Base-by-base conservation (phyloP, 2,329 filamentous ascomycete species). In the Fusarium haematococcum region DNA sequence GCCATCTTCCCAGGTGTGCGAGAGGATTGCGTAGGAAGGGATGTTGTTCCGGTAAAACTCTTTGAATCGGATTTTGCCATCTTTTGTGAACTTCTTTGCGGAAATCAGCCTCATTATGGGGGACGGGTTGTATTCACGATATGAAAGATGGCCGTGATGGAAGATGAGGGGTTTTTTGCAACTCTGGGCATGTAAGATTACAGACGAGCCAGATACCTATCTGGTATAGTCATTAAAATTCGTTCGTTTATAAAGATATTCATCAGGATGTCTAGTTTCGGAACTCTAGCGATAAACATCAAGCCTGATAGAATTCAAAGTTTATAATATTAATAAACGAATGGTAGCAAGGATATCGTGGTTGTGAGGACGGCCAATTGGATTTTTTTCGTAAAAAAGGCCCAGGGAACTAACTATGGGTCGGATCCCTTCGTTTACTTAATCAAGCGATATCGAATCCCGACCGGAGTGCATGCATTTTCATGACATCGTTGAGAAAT, bases 1-100 rank as follows among this genome's bases (percentile, higher is more conserved):
- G 27, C 37, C 41, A 8, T 39, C 48, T 13, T 41, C 67, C 67
- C 67, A 69, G 13, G 63, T 62, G 39, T 69, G 67, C 8, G 63
- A 67, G 11, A 69, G 43, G 11, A 67, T 69, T 1, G 59, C 63
- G 37, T 69, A 69, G 11, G 50, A 25, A 4, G 62, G 62, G 4
- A 39, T 41, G 35, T 20, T 30, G 16, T 59, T 25, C 6, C 25
- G 23, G 35, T 59, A 27, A 11, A 59, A 59, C 35, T 59, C 56
- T 13, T 59, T n/a, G 23, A 59, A 59, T 7, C 25, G 18, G 4
- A 59, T 41, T 18, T 30, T 23, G 2, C 35, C 16, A 11, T 59
- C 35, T 32, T 41, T n/a, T 1, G 35, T 13, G 18, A 59, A 59
- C 18, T 9, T 20, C 16, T 39, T 59, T 10, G 56, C 56, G 4